Evolutionary conservation across 352 stramenopile species (phyloP).

Genomic region (Blastocystis sp.): DNA sequence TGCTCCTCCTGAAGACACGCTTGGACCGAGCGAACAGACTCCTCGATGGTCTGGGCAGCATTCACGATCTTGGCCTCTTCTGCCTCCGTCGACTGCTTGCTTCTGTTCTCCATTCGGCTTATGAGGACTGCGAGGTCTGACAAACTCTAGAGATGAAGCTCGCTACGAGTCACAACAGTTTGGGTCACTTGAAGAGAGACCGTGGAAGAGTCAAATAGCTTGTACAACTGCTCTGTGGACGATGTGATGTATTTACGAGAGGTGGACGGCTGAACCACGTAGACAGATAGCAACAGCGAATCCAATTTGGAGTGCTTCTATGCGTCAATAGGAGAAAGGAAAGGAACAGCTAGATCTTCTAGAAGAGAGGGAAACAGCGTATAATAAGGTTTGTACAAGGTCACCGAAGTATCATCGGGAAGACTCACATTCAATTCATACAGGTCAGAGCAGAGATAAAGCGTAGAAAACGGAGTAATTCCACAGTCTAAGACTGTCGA

Average conservation of each 20-base stretch:
- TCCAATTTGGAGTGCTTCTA: slow-evolving; percentile 33
- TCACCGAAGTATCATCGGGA: not conserved
- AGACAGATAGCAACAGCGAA: not conserved
- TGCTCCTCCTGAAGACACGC: not conserved
- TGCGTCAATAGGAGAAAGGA: not conserved
- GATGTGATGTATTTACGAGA: not conserved
- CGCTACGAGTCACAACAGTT: not conserved
- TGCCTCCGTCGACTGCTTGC: too few relatives aligned
- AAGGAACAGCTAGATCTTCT: not conserved
- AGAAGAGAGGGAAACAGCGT: slow-evolving; percentile 9
- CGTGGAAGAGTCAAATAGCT: slow-evolving; percentile 26
- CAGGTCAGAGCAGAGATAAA: slow-evolving; percentile 46
- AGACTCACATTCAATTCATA: slow-evolving; percentile 26
- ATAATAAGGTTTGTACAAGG: slow-evolving; percentile 42
- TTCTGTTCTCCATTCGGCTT: not conserved
- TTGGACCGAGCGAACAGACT: not conserved
- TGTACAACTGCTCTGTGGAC: slow-evolving; percentile 17
- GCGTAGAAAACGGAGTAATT: not conserved
- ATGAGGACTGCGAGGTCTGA: not conserved
- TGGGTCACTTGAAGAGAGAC: not conserved
- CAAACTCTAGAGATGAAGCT: not conserved
- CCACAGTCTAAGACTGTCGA: not conserved
- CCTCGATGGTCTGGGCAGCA: not conserved
- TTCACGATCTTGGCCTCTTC: not conserved
- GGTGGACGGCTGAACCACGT: not conserved